phyloP scores from a whole-genome alignment of 176 grass and related monocot species.

The Pontederia crassipes region DNA sequence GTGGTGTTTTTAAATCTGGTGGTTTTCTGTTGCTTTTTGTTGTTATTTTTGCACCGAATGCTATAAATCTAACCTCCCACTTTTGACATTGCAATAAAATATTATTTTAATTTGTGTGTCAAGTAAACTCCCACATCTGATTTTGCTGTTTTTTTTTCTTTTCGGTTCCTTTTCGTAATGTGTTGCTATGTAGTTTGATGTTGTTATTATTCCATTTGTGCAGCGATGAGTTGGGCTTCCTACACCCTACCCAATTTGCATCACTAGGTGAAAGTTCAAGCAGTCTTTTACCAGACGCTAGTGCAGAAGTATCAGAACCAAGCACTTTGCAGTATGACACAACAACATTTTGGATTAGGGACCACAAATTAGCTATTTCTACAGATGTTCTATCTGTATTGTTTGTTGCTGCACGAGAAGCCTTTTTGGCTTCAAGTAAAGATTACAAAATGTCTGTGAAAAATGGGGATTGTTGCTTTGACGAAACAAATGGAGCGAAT shows the following conservation, averaged over 20 bases:
- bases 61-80: too few relatives aligned
- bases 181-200: background rate
- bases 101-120: too few relatives aligned
- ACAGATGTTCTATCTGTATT: conserved; percentile 32
- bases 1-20: too few relatives aligned
- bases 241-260: conserved; percentile 47
- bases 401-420: conserved; percentile 25
- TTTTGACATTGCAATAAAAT: too few relatives aligned
- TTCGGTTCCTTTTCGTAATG: background rate
- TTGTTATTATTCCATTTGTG: background rate
- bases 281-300: background rate
- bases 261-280: conserved; percentile 24
- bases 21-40: too few relatives aligned
- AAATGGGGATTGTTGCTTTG: background rate
- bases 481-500: background rate
- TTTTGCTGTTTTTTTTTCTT: background rate
- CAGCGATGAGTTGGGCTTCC: conserved; percentile 78
- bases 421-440: conserved; percentile 28
- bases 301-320: background rate
- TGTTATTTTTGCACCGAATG: too few relatives aligned
- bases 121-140: too few relatives aligned
- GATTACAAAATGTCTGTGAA: conserved; percentile 11
- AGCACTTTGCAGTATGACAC: conserved; percentile 17
- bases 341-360: conserved; percentile 45
- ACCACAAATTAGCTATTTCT: conserved; percentile 81